Evolutionary conservation across 2,329 filamentous ascomycete genomes (phyloP).

Genomic region (Talaromyces sp.): DNA sequence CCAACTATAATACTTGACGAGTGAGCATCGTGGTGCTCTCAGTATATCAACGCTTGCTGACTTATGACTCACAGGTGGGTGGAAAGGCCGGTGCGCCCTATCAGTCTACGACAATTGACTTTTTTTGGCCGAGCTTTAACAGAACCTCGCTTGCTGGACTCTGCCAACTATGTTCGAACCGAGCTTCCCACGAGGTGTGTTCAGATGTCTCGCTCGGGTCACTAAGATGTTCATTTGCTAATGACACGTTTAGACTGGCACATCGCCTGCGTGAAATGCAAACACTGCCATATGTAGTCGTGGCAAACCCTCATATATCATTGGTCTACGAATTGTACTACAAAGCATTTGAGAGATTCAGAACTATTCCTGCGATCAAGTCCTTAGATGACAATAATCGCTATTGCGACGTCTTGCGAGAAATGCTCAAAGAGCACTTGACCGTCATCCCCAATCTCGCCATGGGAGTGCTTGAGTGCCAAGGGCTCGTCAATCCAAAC

Average conservation of each 20-base stretch:
- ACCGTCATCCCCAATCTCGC: constrained; percentile 91
- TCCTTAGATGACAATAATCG: constrained; percentile 84
- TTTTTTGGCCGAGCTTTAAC: constrained; percentile 94
- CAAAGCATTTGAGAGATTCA: constrained; percentile 87
- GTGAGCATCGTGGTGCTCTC: constrained; percentile 36
- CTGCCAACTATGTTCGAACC: constrained; percentile 94
- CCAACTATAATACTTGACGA: constrained; percentile 59
- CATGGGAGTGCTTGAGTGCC: constrained; percentile 90
- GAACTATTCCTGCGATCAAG: constrained; percentile 77
- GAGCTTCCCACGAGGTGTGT: constrained; percentile 79
- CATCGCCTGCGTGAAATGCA: constrained; percentile 97
- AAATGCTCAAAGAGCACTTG: constrained; percentile 80
- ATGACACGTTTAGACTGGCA: constrained; percentile 60
- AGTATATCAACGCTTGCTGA: neutral
- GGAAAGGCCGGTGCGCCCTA: constrained; percentile 85
- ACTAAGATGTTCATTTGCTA: neutral
- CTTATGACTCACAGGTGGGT: constrained; percentile 68
- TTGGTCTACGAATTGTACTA: constrained; percentile 97
- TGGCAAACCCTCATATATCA: constrained; percentile 90
- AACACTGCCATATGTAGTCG: constrained; percentile 88
- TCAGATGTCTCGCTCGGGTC: neutral
- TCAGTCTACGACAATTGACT: constrained; percentile 92
- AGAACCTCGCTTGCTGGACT: constrained; percentile 82
- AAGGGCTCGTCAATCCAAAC: constrained; percentile 72
- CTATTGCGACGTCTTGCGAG: constrained; percentile 75